phyloP scores from a whole-genome alignment of 441 rosid species.

The Capsella rubella region DNA sequence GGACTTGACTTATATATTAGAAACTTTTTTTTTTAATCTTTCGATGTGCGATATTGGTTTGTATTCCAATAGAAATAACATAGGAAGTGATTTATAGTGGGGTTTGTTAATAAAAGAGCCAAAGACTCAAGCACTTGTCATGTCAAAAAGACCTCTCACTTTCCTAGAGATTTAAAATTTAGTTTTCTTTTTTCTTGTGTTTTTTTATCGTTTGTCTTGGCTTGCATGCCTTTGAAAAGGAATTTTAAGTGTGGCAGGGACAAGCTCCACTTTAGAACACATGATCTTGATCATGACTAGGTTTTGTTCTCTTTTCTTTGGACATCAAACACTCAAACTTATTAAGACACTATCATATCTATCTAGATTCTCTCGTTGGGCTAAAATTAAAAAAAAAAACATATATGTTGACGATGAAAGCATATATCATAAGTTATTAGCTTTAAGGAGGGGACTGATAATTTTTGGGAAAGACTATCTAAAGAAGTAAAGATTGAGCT shows the following conservation, averaged over 20 bases:
- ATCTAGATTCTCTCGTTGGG: slow-evolving; percentile 29
- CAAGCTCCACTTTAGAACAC: slow-evolving; percentile 44
- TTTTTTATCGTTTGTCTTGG: slow-evolving; percentile 37
- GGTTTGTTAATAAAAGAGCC: slow-evolving; percentile 27
- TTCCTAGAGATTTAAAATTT: slow-evolving; percentile 19
- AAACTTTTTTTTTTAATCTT: too few species aligned
- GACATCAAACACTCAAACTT: slow-evolving; percentile 39
- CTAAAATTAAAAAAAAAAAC: background rate
- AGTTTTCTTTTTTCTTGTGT: background rate
- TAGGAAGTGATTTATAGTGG: slow-evolving; percentile 37
- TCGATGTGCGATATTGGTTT: too few species aligned
- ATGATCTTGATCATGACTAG: slow-evolving; percentile 41
- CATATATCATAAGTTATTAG: background rate
- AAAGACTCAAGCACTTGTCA: slow-evolving; percentile 43
- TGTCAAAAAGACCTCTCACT: slow-evolving; percentile 31
- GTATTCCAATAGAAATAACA: too few species aligned
- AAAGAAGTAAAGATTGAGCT: background rate
- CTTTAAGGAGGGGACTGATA: background rate
- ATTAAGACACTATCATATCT: slow-evolving; percentile 29
- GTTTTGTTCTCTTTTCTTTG: slow-evolving; percentile 48
- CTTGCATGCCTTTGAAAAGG: slow-evolving; percentile 43
- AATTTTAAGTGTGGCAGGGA: slow-evolving; percentile 28
- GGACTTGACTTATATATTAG: too few species aligned
- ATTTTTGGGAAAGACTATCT: background rate
- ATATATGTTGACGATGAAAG: slow-evolving; percentile 26